phyloP scores from a whole-genome alignment of 192 early-diverging fungal species.

The Spizellomyces sp. region DNA sequence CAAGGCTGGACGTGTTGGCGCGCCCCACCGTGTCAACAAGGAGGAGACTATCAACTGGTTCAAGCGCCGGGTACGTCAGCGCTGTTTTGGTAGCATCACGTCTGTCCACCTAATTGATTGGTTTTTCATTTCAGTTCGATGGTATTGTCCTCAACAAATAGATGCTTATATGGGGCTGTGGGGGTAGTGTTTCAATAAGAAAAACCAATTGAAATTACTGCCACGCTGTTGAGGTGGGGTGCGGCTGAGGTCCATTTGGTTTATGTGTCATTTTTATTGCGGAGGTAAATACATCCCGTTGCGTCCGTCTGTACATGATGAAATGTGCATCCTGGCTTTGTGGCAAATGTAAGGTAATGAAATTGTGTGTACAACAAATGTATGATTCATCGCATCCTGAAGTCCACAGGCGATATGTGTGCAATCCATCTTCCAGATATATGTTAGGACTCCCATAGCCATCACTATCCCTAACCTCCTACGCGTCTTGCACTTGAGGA shows the following conservation, averaged over 20 bases:
- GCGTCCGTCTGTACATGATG: constrained; percentile 2
- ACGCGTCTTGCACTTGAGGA: not conserved
- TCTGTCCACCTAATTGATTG: not conserved
- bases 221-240: not conserved
- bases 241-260: constrained; percentile 2
- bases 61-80: constrained; percentile 77
- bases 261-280: not conserved
- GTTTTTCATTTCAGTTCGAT: constrained; percentile 67
- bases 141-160: constrained; percentile 86
- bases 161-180: constrained; percentile 25
- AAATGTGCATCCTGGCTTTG: not conserved
- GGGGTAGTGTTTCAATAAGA: not conserved
- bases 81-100: not conserved
- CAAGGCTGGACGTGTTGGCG: constrained; percentile 79
- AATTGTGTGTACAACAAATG: too few species aligned
- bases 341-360: too few species aligned
- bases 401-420: too few species aligned
- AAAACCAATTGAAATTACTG: not conserved
- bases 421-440: too few species aligned
- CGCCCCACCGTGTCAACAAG: constrained; percentile 90
- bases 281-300: not conserved
- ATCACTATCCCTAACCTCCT: too few species aligned
- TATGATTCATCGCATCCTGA: too few species aligned
- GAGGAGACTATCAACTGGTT: constrained; percentile 98
- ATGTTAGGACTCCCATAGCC: too few species aligned